Conservation (phyloP, 1,139 yeast genomes). For the Candida sp. region DNA sequence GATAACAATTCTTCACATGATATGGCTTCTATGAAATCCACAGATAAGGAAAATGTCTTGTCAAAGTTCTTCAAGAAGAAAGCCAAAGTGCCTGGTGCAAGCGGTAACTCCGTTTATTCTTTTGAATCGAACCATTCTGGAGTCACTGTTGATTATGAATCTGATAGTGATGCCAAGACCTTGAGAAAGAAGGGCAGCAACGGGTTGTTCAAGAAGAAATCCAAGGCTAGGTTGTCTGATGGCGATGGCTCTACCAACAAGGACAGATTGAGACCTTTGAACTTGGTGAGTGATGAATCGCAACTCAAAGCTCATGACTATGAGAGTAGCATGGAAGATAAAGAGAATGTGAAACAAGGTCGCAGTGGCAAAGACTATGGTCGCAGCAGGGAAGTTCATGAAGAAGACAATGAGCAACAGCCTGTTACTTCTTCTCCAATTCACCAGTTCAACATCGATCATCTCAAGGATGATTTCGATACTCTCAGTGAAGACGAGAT, state of each 20-base stretch:
- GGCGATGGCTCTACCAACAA: conserved; percentile 9
- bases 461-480: conserved; percentile 4
- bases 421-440: neutral
- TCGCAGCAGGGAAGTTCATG: neutral
- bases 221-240: conserved; percentile 13
- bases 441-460: conserved; percentile 6
- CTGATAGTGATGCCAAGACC: conserved; percentile 24
- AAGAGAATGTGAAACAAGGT: conserved; percentile 8
- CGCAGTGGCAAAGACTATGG: neutral
- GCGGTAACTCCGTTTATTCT: conserved; percentile 10
- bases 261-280: conserved; percentile 5
- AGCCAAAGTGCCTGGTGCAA: conserved; percentile 29
- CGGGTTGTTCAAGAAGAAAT: conserved; percentile 14
- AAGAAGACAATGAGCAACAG: neutral
- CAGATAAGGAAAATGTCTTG: conserved; percentile 45
- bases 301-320: conserved; percentile 2
- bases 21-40: conserved; percentile 6
- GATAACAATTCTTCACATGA: conserved; percentile 1
- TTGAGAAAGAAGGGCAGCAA: conserved; percentile 28
- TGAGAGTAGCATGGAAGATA: conserved; percentile 10
- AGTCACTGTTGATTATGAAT: conserved; percentile 33
- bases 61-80: conserved; percentile 50
- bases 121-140: conserved; percentile 21
- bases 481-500: neutral
- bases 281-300: conserved; percentile 5